phyloP scores from a whole-genome alignment of 164 flowering plant genomes.

The Vitis labrusca region DNA sequence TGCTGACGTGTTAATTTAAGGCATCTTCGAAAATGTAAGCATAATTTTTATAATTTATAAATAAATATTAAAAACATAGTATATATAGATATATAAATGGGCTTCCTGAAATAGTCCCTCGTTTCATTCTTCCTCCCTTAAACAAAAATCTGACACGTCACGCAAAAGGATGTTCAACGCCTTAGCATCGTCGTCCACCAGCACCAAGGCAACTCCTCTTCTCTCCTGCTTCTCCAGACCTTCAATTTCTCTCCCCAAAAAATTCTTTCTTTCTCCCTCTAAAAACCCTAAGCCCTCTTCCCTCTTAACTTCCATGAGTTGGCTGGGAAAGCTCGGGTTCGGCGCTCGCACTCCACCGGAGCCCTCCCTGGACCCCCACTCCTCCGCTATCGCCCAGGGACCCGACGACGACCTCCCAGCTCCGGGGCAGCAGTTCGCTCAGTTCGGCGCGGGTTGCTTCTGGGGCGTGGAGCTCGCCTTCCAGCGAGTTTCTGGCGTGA shows the following conservation, averaged over 20 bases:
- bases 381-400: slow-evolving; percentile 63
- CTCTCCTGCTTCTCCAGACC: slow-evolving; percentile 6
- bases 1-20: too few relatives aligned
- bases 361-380: slow-evolving; percentile 21
- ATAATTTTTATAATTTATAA: too few relatives aligned
- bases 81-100: too few relatives aligned
- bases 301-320: slow-evolving; percentile 26
- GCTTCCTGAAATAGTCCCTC: too few relatives aligned
- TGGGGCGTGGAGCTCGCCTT: slow-evolving; percentile 92
- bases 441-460: slow-evolving; percentile 90
- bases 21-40: too few relatives aligned
- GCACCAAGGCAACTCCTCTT: slow-evolving; percentile 11
- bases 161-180: slow-evolving; percentile 5
- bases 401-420: slow-evolving; percentile 80
- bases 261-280: not conserved
- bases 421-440: slow-evolving; percentile 71
- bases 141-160: slow-evolving; percentile 1
- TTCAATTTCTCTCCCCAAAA: slow-evolving; percentile 1
- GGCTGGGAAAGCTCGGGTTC: slow-evolving; percentile 40
- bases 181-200: slow-evolving; percentile 1
- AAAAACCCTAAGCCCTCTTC: slow-evolving; percentile 7
- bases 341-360: slow-evolving; percentile 19
- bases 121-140: too few relatives aligned
- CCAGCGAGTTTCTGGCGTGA: slow-evolving; percentile 80
- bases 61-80: too few relatives aligned